Evolutionary conservation across 2,329 filamentous ascomycete species (phyloP).

Genomic region (Chaetoscypha palmicola): DNA sequence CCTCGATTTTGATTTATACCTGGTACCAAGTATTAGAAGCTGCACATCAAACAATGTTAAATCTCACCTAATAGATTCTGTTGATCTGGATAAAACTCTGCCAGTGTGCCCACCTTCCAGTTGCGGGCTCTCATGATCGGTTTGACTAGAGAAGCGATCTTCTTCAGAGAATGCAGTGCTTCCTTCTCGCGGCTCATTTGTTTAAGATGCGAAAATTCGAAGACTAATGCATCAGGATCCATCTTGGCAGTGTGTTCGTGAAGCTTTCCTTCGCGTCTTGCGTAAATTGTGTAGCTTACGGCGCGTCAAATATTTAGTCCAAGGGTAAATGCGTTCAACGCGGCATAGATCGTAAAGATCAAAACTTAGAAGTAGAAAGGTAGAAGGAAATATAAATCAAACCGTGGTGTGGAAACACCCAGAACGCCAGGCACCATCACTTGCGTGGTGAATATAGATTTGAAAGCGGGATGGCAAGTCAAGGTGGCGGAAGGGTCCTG

Average conservation of each 20-base stretch:
- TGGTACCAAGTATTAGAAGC: slow-evolving; percentile 24
- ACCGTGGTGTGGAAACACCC: background rate
- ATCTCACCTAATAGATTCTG: slow-evolving; percentile 61
- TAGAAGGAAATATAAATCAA: background rate
- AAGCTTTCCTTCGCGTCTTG: no score
- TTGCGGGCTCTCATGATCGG: slow-evolving; percentile 84
- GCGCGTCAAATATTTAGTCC: no score
- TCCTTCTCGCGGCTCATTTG: slow-evolving; percentile 41
- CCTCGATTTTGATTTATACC: slow-evolving; percentile 73
- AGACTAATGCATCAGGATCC: slow-evolving; percentile 40
- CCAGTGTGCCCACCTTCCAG: slow-evolving; percentile 73
- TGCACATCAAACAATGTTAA: background rate
- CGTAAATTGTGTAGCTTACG: no score
- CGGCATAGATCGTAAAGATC: background rate
- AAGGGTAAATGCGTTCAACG: background rate
- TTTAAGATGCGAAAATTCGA: slow-evolving; percentile 46
- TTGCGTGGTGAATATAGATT: no score
- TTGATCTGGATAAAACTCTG: slow-evolving; percentile 78
- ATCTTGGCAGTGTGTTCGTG: background rate
- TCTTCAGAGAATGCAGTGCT: slow-evolving; percentile 58
- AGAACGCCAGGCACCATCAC: background rate
- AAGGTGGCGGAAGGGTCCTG: no score
- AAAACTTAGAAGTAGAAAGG: background rate
- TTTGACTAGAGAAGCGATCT: slow-evolving; percentile 82
- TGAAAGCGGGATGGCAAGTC: no score